Evolutionary conservation across 2,329 filamentous ascomycete genomes (phyloP).

Genomic region (Waltergamsia citrina): DNA sequence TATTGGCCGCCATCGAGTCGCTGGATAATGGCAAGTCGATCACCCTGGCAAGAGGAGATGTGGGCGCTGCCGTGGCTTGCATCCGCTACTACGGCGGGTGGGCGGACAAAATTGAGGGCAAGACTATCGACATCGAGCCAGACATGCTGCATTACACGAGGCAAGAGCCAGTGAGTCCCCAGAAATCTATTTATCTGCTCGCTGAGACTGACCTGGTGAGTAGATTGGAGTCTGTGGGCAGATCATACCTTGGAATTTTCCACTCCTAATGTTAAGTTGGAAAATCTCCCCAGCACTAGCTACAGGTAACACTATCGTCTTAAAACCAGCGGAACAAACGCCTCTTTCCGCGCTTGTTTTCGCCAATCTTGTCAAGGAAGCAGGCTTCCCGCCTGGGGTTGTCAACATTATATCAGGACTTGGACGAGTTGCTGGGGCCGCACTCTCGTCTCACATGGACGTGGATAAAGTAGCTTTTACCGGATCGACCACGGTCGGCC

Average conservation of each 20-base stretch:
- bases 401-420: conserved; percentile 66
- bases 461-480: conserved; percentile 74
- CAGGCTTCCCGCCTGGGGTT: conserved; percentile 65
- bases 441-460: conserved; percentile 63
- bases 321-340: conserved; percentile 67
- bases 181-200: background rate
- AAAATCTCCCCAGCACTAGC: conserved; percentile 65
- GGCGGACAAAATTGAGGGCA: conserved; percentile 85
- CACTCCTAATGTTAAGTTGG: conserved; percentile 66
- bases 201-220: background rate
- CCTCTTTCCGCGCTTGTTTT: conserved; percentile 57
- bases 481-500: conserved; percentile 60
- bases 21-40: conserved; percentile 74
- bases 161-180: conserved; percentile 54
- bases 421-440: conserved; percentile 65
- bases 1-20: conserved; percentile 70
- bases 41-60: conserved; percentile 60
- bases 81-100: conserved; percentile 72
- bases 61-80: conserved; percentile 53
- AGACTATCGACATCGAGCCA: conserved; percentile 69
- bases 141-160: conserved; percentile 76
- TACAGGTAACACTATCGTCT: conserved; percentile 57
- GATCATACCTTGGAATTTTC: conserved; percentile 81
- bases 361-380: conserved; percentile 56
- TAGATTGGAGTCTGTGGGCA: conserved; percentile 69